Evolutionary conservation across 129 eudicot genomes (phyloP), one percentile per base, ranked within the genome.

Genomic region (Flaveria ramosissima): DNA sequence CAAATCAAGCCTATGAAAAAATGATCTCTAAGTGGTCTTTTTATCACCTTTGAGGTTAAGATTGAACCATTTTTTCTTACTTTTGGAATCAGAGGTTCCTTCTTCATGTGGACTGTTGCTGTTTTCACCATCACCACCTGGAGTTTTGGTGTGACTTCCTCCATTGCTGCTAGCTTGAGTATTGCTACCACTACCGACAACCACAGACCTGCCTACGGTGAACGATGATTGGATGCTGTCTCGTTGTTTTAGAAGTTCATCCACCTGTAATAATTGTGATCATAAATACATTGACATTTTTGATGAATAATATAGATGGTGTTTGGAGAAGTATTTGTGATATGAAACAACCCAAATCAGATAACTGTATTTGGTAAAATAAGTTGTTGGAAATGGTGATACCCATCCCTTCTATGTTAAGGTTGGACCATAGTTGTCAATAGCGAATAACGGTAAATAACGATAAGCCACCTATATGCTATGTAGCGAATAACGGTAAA

Each of bases 161-260:
- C 75, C 75, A 27, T 68, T 68, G 77, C 88, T 85, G 46, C 70
- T 74, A 78, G 78, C 75, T 61, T 83, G 83, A 53, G 82, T 74
- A 20, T 78, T 53, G 26, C 84, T 72, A 10, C 74, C 81, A 16
- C 85, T 66, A 46, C 80, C 83, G 24, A 74, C 47, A 19, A 80
- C 77, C 56, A 87, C 73, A 10, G 97, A 72, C 71, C 90, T 86
- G 7, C 76, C 73, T 41, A 86, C 92, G 7, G 92, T 91, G 81
- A 94, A 91, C 0, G 96, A 72, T 19, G 99, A 94, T 53, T 91
- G 99, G 77, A 94, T 85, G 57, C 51, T 82, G 73, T 94, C 99
- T 68, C 99, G 79, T 80, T 89, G 88, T 87, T 94, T 91, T 32
- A 94, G 84, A 84, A 94, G 92, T 80, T 91, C 99, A n/a, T 94